Conservation (phyloP, 306 rosid species). For the Gillenia trifoliata region DNA sequence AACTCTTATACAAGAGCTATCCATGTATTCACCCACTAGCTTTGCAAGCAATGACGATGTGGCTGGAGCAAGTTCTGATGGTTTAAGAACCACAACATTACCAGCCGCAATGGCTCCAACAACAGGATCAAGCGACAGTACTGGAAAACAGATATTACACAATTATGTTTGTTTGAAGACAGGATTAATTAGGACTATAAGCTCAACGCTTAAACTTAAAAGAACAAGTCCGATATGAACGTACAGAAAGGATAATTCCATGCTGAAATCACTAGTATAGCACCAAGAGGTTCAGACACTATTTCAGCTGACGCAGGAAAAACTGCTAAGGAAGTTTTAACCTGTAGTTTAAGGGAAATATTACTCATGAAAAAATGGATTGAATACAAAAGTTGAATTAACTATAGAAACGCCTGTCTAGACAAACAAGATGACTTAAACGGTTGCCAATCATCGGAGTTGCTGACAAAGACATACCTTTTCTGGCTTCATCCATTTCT, state of each 20-base stretch:
- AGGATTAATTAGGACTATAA: slow-evolving; percentile 2
- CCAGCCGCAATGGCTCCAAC: slow-evolving; percentile 98
- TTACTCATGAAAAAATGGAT: background rate
- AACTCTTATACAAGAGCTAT: slow-evolving; percentile 65
- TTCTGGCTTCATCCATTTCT: slow-evolving; percentile 74
- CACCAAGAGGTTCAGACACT: slow-evolving; percentile 92
- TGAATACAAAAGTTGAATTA: background rate
- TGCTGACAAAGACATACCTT: slow-evolving; percentile 46
- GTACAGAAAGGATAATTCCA: slow-evolving; percentile 99
- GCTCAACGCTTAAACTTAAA: slow-evolving; percentile 6
- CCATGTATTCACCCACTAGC: slow-evolving; percentile 65
- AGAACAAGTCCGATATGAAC: slow-evolving; percentile 27
- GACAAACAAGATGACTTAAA: background rate
- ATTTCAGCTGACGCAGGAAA: slow-evolving; percentile 97
- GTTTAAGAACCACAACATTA: slow-evolving; percentile 90
- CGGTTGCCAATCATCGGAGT: background rate
- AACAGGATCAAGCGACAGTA: slow-evolving; percentile 88
- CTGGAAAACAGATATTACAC: slow-evolving; percentile 39
- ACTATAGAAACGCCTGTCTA: background rate
- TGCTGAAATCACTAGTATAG: slow-evolving; percentile 73
- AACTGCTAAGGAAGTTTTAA: slow-evolving; percentile 56
- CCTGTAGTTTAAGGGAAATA: slow-evolving; percentile 42
- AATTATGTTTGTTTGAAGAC: slow-evolving; percentile 5
- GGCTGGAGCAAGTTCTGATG: slow-evolving; percentile 91
- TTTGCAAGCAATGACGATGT: slow-evolving; percentile 78